These are phyloP conservation scores for Erodium moschatum DNA, from an alignment of 441 rosid genomes.

Conservation along the genomic window DNA sequence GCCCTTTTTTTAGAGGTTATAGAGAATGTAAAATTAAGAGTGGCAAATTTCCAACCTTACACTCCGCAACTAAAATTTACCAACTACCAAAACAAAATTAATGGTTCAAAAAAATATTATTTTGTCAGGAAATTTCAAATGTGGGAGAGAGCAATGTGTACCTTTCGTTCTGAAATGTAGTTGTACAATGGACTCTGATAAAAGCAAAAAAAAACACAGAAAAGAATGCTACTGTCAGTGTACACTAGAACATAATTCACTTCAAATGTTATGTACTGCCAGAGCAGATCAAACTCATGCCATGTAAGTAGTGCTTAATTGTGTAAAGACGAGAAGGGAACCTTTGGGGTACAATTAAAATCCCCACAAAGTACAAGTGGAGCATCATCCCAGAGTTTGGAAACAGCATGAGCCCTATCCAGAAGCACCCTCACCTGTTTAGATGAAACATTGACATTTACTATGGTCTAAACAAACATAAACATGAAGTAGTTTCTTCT, in stretches of 20 bases:
- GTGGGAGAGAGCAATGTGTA: conserved; percentile 21
- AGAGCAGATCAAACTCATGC: conserved; percentile 5
- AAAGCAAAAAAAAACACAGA: conserved; percentile 14
- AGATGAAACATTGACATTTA: conserved; percentile 14
- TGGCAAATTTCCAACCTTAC: background rate
- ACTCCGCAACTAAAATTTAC: background rate
- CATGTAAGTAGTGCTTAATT: conserved; percentile 18
- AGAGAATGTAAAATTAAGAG: background rate
- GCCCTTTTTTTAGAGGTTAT: too few relatives aligned
- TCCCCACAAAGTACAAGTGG: conserved; percentile 94
- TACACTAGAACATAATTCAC: conserved; percentile 10
- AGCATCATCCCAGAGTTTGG: conserved; percentile 71
- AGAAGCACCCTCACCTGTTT: conserved; percentile 69
- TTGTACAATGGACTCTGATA: conserved; percentile 89
- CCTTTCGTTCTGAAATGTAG: conserved; percentile 77
- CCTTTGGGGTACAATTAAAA: conserved; percentile 93
- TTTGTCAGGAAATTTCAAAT: background rate
- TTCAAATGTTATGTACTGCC: conserved; percentile 11
- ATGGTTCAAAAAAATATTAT: background rate
- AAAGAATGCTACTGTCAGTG: conserved; percentile 15
- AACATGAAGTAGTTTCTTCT: background rate
- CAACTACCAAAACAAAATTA: background rate
- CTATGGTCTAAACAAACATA: conserved; percentile 1
- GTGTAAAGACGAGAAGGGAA: conserved; percentile 22
- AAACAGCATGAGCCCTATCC: conserved; percentile 64